Conservation (phyloP, 768 basidiomycete species). For the Leccinum pellstonianum region DNA sequence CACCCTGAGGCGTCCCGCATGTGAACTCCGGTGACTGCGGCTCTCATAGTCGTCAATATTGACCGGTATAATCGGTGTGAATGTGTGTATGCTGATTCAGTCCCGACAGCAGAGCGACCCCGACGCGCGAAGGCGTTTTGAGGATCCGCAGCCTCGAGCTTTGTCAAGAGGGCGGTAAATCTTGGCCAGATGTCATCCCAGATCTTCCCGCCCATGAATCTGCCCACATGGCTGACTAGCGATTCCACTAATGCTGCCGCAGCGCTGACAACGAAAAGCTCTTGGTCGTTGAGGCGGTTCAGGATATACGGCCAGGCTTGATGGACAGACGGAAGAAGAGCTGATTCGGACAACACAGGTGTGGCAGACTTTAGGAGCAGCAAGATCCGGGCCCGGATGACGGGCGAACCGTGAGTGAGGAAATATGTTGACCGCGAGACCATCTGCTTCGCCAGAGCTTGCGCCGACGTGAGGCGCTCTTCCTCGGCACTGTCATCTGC, state of each 20-base stretch:
- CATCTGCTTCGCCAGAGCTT: conserved; percentile 79
- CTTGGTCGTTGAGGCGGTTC: conserved; percentile 71
- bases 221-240: conserved; percentile 68
- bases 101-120: conserved; percentile 49
- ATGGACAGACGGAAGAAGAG: conserved; percentile 83
- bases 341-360: conserved; percentile 66
- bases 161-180: conserved; percentile 59
- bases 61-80: conserved; percentile 81
- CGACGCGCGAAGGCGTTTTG: conserved; percentile 65
- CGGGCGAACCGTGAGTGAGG: conserved; percentile 84
- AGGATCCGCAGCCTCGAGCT: conserved; percentile 61
- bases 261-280: conserved; percentile 77
- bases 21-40: conserved; percentile 63
- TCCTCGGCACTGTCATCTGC: conserved; percentile 38
- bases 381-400: conserved; percentile 83
- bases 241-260: conserved; percentile 73
- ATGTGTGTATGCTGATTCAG: conserved; percentile 73
- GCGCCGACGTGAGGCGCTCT: conserved; percentile 61
- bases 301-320: conserved; percentile 93
- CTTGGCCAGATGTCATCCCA: conserved; percentile 95
- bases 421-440: conserved; percentile 86
- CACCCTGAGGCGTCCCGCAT: conserved; percentile 71
- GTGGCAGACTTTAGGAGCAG: conserved; percentile 71
- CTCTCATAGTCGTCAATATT: conserved; percentile 69
- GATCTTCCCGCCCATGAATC: conserved; percentile 81